phyloP scores from a whole-genome alignment of 2,329 filamentous ascomycete species.

The Lasiodiplodia gonubiensis region DNA sequence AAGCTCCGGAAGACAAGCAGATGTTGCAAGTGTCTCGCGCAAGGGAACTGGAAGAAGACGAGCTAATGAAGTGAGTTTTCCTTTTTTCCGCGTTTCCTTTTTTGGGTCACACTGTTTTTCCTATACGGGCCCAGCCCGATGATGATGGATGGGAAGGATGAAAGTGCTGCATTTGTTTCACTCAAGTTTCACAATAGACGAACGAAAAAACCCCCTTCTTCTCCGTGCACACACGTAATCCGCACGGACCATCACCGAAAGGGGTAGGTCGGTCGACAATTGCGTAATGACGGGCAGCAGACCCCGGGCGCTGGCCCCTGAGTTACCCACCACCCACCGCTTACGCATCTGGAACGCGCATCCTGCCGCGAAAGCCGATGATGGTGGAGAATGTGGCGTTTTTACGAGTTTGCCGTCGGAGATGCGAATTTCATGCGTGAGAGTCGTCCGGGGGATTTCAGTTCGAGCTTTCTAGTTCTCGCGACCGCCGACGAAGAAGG shows the following conservation, averaged over 20 bases:
- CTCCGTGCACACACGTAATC: not conserved
- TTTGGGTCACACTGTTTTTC: not conserved
- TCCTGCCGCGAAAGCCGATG: not conserved
- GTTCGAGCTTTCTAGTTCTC: slow-evolving; percentile 2
- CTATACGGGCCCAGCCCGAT: not conserved
- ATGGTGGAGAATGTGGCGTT: not conserved
- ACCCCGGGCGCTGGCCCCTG: not conserved
- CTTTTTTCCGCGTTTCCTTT: not conserved
- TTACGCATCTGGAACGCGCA: not conserved
- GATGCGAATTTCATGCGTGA: not conserved
- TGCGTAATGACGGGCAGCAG: not conserved
- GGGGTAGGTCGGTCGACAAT: slow-evolving; percentile 12
- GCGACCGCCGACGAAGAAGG: slow-evolving; percentile 15
- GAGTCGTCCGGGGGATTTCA: not conserved
- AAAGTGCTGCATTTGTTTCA: slow-evolving; percentile 1
- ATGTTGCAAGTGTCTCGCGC: not conserved
- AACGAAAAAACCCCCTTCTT: not conserved
- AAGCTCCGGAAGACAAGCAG: not conserved
- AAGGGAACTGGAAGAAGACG: not conserved
- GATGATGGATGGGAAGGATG: not conserved
- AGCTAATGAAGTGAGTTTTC: not conserved
- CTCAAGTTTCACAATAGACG: not conserved
- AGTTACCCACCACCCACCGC: not conserved
- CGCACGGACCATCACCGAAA: not conserved
- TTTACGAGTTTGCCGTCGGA: not conserved